Evolutionary conservation across 129 eudicot genomes (phyloP).

Genomic region (Arctium lappa): DNA sequence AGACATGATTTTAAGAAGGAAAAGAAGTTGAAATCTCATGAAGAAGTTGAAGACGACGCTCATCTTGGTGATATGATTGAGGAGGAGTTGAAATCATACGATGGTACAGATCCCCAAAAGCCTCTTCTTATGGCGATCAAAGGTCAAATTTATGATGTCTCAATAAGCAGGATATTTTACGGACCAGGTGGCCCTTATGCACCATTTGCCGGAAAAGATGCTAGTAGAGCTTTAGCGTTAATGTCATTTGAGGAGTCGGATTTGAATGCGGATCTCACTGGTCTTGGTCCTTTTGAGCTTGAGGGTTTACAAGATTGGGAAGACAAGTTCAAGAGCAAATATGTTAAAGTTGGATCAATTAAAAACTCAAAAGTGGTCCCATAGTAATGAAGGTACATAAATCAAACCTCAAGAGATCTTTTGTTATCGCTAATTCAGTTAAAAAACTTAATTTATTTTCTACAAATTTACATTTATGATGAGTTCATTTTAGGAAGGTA

Average conservation of each 20-base stretch:
- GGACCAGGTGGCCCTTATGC: conserved; percentile 81
- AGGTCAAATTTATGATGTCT: neutral
- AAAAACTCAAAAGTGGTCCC: neutral
- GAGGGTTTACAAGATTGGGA: conserved; percentile 77
- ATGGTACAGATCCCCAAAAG: conserved; percentile 50
- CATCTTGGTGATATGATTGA: conserved; percentile 56
- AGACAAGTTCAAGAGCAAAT: conserved; percentile 35
- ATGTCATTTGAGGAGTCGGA: conserved; percentile 52
- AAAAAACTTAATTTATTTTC: too few species aligned
- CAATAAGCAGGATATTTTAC: neutral
- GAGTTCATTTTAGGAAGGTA: neutral
- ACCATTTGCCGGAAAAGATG: conserved; percentile 69
- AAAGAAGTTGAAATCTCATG: neutral
- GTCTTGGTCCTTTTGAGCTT: conserved; percentile 63
- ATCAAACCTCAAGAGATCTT: too few species aligned
- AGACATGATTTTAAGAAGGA: neutral
- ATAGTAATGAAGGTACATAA: neutral
- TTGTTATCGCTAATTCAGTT: too few species aligned
- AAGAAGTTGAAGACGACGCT: conserved; percentile 8
- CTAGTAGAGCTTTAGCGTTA: conserved; percentile 77
- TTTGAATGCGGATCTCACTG: conserved; percentile 42
- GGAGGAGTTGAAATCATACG: conserved; percentile 46
- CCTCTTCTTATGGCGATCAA: conserved; percentile 75
- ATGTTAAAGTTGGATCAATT: neutral
- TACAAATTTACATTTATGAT: neutral